Evolutionary conservation across 23 red algal genomes (phyloP).

Genomic region (Agarophyton chilense): DNA sequence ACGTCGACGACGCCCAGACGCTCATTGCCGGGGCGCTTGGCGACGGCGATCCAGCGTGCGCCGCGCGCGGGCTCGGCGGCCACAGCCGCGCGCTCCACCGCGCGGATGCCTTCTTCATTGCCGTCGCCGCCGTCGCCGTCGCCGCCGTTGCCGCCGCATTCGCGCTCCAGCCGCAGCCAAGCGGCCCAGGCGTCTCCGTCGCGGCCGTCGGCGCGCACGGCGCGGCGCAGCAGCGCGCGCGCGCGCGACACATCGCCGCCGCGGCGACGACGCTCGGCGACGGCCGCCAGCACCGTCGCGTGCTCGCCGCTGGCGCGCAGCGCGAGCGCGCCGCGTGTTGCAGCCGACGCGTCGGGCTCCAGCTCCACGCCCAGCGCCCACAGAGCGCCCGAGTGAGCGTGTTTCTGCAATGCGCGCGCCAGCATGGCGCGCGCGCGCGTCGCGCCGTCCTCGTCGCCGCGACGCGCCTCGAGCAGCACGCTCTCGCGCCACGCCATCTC

Average conservation of each 20-base stretch:
- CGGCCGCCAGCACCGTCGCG: constrained; percentile 56
- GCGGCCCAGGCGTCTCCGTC: constrained; percentile 77
- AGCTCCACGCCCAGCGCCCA: constrained; percentile 68
- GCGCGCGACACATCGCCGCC: constrained; percentile 29
- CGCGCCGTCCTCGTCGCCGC: neutral
- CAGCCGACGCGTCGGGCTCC: constrained; percentile 18
- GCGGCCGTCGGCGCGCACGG: neutral
- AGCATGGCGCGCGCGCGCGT: neutral
- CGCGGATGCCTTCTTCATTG: neutral
- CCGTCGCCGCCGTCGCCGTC: neutral
- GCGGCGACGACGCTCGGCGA: constrained; percentile 45
- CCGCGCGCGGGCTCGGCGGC: constrained; percentile 12
- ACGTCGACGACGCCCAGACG: neutral
- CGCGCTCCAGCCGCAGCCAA: constrained; percentile 29
- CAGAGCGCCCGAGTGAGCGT: constrained; percentile 33
- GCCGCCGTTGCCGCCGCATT: neutral
- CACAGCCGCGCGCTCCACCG: neutral
- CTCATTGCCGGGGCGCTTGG: constrained; percentile 42
- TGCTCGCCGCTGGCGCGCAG: constrained; percentile 41
- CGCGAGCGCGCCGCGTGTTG: constrained; percentile 67
- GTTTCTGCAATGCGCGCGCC: constrained; percentile 36
- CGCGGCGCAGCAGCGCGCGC: constrained; percentile 13
- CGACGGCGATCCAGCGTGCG: constrained; percentile 13
- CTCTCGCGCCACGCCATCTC: constrained; percentile 54
- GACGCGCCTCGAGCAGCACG: constrained; percentile 24